Evolutionary conservation across 169 alveolate species (phyloP), one percentile per base, ranked within the genome.

Genomic region (Plasmodium knowlesi): DNA sequence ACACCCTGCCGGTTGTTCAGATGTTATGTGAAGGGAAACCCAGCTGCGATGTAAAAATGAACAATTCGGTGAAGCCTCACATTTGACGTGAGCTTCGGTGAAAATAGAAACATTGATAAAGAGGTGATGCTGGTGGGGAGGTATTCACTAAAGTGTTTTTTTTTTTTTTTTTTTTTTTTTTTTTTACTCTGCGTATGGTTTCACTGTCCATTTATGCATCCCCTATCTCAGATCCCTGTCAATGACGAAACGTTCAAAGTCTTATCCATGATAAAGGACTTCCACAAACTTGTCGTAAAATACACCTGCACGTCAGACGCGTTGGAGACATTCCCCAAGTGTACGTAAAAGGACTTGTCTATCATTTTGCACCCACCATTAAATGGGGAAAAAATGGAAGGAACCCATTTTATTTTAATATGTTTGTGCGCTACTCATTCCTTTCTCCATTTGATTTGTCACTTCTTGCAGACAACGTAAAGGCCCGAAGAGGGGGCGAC

Each of bases 21-120:
- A 91, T 91, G 95, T 32, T 91, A 37, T 91, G 95, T 82, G 95
- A 91, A 91, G 95, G 95, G 67, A 91, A 82, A 72, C 57, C 71
- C 57, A 82, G 57, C 34, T 91, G 95, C 16, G 95, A 91, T 22
- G 95, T 91, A 91, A 12, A 82, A 25, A 81, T 50, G 25, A 9
- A 81, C 57, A 89, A 54, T 67, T n/a, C 8, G 50, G 22, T 79
- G 16, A n/a, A 84, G 34, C 30, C 34, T 41, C 74, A 46, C 19
- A 43, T 25, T 80, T 80, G 43, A 25, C 16, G 43, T 25, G 16
- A 5, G 61, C 61, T 46, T 67, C 76, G n/a, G 76, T 67, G 76
- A n/a, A 16, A n/a, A n/a, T 22, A 10, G 74, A 61, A 61, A 10
- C 34, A 22, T 10, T 61, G 50, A 80, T 32, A n/a, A 80, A n/a